These are phyloP conservation scores for Terfezia claveryi DNA, from an alignment of 495 filamentous ascomycete species.

Conservation along the genomic window DNA sequence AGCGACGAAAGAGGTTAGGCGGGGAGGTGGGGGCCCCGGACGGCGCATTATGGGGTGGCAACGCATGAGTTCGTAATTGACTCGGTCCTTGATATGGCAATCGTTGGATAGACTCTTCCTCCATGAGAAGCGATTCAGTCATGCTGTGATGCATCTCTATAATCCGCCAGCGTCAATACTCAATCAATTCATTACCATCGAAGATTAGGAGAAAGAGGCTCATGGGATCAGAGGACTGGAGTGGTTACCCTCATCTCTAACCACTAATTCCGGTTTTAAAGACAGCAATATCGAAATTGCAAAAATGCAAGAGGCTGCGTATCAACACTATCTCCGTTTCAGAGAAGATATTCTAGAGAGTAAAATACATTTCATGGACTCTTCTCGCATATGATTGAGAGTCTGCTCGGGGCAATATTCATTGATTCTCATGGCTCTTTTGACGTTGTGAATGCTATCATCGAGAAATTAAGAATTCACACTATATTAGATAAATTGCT, in stretches of 20 bases:
- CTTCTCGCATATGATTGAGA: slow-evolving; percentile 51
- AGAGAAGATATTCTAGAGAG: slow-evolving; percentile 29
- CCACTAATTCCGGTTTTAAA: slow-evolving; percentile 49
- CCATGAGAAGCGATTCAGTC: slow-evolving; percentile 26
- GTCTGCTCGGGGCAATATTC: slow-evolving; percentile 62
- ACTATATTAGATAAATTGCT: slow-evolving; percentile 40
- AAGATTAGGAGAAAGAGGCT: slow-evolving; percentile 6
- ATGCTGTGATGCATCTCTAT: slow-evolving; percentile 49
- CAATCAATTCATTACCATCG: slow-evolving; percentile 7
- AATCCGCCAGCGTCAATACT: slow-evolving; percentile 67
- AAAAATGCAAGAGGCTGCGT: slow-evolving; percentile 22
- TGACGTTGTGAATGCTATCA: slow-evolving; percentile 30
- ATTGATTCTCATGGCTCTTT: slow-evolving; percentile 49
- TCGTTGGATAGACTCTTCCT: slow-evolving; percentile 35
- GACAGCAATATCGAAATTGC: slow-evolving; percentile 27
- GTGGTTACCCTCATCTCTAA: slow-evolving; percentile 5
- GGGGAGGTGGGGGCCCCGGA: slow-evolving; percentile 9
- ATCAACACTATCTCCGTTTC: slow-evolving; percentile 28
- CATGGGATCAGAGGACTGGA: slow-evolving; percentile 4
- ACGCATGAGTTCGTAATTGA: slow-evolving; percentile 86
- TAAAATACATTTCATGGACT: slow-evolving; percentile 49
- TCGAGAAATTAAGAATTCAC: slow-evolving; percentile 43
- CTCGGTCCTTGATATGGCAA: slow-evolving; percentile 57
- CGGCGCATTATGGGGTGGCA: slow-evolving; percentile 21
- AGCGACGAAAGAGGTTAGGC: slow-evolving; percentile 75